Conservation (phyloP, 306 rosid species). For the Benincasa hispida region DNA sequence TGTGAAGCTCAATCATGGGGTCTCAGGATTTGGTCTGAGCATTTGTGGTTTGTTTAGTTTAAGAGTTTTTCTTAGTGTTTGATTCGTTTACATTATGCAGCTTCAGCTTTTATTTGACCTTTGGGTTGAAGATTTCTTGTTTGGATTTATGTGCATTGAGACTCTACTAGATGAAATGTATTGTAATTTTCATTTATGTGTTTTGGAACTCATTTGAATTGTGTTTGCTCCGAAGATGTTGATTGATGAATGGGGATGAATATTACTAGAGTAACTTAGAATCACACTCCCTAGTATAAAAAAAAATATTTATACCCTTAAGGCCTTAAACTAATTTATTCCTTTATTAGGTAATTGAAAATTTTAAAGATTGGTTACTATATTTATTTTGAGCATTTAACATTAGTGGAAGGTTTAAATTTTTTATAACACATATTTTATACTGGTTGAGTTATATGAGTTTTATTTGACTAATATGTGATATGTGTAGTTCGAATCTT, state of each 20-base stretch:
- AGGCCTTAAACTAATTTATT: no score
- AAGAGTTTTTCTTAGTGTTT: background rate
- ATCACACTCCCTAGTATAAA: no score
- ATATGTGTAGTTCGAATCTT: no score
- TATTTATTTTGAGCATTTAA: no score
- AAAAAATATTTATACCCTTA: no score
- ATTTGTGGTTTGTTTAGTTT: constrained; percentile 13
- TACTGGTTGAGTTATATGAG: no score
- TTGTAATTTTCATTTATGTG: background rate
- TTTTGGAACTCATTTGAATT: background rate
- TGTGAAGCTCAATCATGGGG: constrained; percentile 14
- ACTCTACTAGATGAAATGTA: background rate
- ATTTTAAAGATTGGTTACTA: no score
- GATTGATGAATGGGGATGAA: background rate
- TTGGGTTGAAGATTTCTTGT: background rate
- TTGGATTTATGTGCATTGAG: background rate
- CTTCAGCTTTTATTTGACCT: background rate
- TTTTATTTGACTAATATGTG: no score
- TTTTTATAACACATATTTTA: no score
- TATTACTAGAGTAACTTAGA: background rate
- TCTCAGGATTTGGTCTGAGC: background rate
- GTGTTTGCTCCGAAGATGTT: background rate
- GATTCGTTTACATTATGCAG: background rate
- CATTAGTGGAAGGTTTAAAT: no score
- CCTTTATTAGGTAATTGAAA: no score